These are phyloP conservation scores for Boletus austroedulis DNA, from an alignment of 1,284 basidiomycete genomes.

Conservation along the genomic window DNA sequence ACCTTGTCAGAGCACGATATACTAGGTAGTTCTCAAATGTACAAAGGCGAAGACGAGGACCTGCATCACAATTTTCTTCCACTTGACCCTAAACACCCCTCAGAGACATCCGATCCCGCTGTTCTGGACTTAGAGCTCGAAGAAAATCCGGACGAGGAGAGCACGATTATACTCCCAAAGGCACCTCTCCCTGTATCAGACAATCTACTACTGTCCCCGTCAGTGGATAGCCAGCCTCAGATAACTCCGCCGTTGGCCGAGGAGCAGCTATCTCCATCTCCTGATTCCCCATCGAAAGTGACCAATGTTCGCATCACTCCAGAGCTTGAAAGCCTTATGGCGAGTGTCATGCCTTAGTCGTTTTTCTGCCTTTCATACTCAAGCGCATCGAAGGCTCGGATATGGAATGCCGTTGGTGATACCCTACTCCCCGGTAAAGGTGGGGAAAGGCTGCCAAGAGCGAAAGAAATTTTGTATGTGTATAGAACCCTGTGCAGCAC, in stretches of 20 bases:
- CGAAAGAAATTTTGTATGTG: slow-evolving; percentile 65
- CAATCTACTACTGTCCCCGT: slow-evolving; percentile 5
- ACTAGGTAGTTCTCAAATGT: slow-evolving; percentile 3
- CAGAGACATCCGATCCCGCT: neutral
- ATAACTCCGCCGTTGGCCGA: slow-evolving; percentile 1
- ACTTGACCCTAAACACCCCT: slow-evolving; percentile 5
- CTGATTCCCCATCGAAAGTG: slow-evolving; percentile 21
- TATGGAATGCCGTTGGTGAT: slow-evolving; percentile 65
- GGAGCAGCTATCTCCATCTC: slow-evolving; percentile 7
- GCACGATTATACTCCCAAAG: slow-evolving; percentile 33
- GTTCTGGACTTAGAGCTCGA: slow-evolving; percentile 15
- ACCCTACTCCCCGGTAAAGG: slow-evolving; percentile 55
- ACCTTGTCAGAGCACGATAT: slow-evolving; percentile 6
- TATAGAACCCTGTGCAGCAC: neutral
- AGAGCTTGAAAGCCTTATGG: slow-evolving; percentile 61
- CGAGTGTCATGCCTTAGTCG: slow-evolving; percentile 33
- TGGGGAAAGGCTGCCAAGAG: slow-evolving; percentile 45
- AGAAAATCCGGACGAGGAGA: slow-evolving; percentile 29
- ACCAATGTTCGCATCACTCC: slow-evolving; percentile 45
- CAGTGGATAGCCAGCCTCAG: slow-evolving; percentile 4
- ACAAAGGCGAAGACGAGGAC: slow-evolving; percentile 3
- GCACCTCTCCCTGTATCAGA: slow-evolving; percentile 10
- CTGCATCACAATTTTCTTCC: slow-evolving; percentile 13
- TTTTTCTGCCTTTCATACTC: neutral
- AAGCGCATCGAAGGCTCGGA: slow-evolving; percentile 48